Percentiles rank a stretch among this genome's conserved stretches.
Evolutionary conservation across 306 rosid genomes (phyloP).

Genomic region (Prunus padus): DNA sequence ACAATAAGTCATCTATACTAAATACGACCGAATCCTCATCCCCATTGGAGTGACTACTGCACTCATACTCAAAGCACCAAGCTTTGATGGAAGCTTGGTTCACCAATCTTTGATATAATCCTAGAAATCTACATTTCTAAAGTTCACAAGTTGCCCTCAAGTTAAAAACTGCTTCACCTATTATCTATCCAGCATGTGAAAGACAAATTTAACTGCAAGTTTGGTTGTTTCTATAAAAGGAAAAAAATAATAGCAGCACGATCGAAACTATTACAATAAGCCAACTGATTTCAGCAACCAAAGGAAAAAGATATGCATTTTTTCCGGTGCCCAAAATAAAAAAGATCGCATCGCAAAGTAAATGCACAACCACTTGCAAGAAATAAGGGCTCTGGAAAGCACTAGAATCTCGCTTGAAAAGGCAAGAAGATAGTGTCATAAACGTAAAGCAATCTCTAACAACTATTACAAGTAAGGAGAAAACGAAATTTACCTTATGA

Average conservation of each 20-base stretch:
- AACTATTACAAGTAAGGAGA: neutral
- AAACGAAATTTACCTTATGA: neutral
- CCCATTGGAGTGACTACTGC: neutral
- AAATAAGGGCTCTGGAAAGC: conserved; percentile 4
- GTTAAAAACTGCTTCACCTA: neutral
- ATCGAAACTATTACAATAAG: neutral
- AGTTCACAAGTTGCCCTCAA: conserved; percentile 2
- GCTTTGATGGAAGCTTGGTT: too few relatives aligned
- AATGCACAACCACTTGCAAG: conserved; percentile 3
- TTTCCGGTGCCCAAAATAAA: too few relatives aligned
- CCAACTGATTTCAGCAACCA: neutral
- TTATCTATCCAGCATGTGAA: neutral
- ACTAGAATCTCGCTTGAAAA: neutral
- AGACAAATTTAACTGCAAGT: neutral
- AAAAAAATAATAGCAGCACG: neutral
- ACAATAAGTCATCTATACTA: neutral
- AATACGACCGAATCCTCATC: neutral
- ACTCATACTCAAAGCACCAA: neutral
- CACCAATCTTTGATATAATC: conserved; percentile 6
- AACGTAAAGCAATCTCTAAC: neutral
- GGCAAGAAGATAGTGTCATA: neutral
- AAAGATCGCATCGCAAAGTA: conserved; percentile 1
- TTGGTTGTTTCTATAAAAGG: too few relatives aligned
- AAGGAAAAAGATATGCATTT: neutral
- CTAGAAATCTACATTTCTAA: neutral